Evolutionary conservation across 2,329 filamentous ascomycete genomes (phyloP), one percentile per base, ranked within the genome.

Genomic region (Aspergillus ruber): DNA sequence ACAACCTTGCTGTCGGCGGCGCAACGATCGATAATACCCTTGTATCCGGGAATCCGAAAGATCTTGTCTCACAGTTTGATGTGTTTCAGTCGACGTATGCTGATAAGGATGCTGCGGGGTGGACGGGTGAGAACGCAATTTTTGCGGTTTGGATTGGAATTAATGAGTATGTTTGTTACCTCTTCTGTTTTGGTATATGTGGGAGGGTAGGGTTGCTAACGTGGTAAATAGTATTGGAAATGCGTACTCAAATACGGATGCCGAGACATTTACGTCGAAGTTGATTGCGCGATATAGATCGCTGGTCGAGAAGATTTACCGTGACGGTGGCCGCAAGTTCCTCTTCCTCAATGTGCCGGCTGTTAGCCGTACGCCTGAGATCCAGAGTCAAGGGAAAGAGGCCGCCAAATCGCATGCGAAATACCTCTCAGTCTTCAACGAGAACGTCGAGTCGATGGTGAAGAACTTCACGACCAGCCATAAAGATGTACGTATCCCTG

Each of bases 291-390:
- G 64, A 23, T 77, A 78, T 44, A 73, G 74, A 43, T 52, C 58
- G 2, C 62, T 74, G 40, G 51, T 74, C 41, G 59, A 75, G 47
- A 58, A 70, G 17, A 64, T 85, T 6, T 81, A 81, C 51, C 59
- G 65, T 2, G 66, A 70, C 2, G 81, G 81, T 0, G 74, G 74
- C 2, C 68, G 81, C 4, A 81, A 82, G 47, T 84, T 84, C 50
- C 69, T 76, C 2, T 73, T 84, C 45, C 51, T 85, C 25, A 81
- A 74, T 45, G 80, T 83, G 0, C 82, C 82, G 1, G 78, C 77
- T 1, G 56, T 53, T 0, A 57, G 57, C n/a, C 56, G 61, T 6
- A 57, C 53, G 32, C 64, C 63, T 21, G 44, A 52, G 2, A 57
- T 64, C 15, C 18, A 55, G 2, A 44, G 48, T 0, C 50, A 60